phyloP scores from a whole-genome alignment of 176 grass and related monocot genomes.

The Carex myosuroides region DNA sequence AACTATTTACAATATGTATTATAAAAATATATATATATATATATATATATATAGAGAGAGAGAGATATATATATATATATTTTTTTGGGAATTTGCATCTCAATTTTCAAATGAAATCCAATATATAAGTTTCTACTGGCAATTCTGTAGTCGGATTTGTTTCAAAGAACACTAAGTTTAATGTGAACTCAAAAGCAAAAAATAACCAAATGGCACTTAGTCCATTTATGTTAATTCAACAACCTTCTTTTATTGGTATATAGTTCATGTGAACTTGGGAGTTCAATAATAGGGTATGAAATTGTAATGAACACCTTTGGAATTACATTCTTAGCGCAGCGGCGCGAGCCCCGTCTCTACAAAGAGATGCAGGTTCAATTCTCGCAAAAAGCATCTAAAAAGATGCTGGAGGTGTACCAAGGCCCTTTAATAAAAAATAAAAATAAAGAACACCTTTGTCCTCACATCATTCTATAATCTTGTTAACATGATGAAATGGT shows the following conservation, averaged over 20 bases:
- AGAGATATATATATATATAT: too few relatives aligned
- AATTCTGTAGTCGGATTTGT: neutral
- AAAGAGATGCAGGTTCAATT: too few relatives aligned
- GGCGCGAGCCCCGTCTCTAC: too few relatives aligned
- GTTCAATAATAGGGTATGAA: too few relatives aligned
- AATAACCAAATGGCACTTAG: neutral
- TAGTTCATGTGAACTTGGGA: neutral
- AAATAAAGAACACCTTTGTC: neutral
- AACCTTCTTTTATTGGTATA: neutral
- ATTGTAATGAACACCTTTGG: neutral
- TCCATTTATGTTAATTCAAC: neutral
- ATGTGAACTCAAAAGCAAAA: neutral
- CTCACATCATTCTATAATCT: neutral
- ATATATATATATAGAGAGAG: too few relatives aligned
- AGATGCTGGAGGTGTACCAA: too few relatives aligned
- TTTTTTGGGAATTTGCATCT: neutral
- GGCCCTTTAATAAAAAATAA: too few relatives aligned
- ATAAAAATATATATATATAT: too few relatives aligned
- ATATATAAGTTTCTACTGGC: neutral
- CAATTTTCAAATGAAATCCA: neutral
- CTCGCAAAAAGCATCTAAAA: too few relatives aligned
- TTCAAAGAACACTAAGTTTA: neutral
- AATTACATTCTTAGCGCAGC: too few relatives aligned
- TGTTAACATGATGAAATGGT: neutral
- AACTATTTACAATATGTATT: constrained; percentile 11